Base-by-base conservation (phyloP, 169 alveolate genomes). In the Plasmodium vivax region DNA sequence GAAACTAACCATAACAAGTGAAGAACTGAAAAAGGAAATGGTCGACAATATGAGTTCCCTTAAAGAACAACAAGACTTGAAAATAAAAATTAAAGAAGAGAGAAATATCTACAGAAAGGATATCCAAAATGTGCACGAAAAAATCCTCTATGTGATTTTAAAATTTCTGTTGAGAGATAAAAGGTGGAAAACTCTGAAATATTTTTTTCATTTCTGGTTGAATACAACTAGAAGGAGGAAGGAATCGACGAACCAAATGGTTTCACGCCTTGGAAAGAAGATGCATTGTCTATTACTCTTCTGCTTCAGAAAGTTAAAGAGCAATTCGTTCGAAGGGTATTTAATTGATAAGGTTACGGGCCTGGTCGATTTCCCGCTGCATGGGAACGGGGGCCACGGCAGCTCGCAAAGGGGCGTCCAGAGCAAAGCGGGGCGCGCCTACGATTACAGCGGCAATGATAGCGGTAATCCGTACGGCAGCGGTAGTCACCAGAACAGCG, bases 21-120 rank as follows among this genome's bases (percentile, higher is more conserved):
- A 87, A 51, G 93, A 87, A 77, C 41, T 87, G 45, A 87, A 87
- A 74, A 87, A 87, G 47, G 93, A 87, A 87, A 87, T 87, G 85
- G 36, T 87, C 54, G 51, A 79, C 54, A 87, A 77, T 87, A 87
- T 87, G 93, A 87, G 85, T 87, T 87, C 93, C 14, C 43, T 87
- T 23, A 87, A 38, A 56, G 93, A 87, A 43, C 45, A 87, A 14
- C 87, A 87, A 51, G 93, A 87, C 56, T 77, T 87, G 72, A 87
- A 87, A 87, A 54, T 87, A 41, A 87, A 87, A 77, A 54, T 87
- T 75, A 87, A 87, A 30, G 93, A 87, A 54, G 93, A 87, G 34
- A 58, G 93, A 87, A 87, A 87, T 87, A 51, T 87, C 14, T 87
- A 51, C 43, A 87, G 85, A 87, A 87, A 87, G 38, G 93, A 87